Conservation (phyloP, 2,329 filamentous ascomycete species). For the Paraconiothyrium brasiliense region DNA sequence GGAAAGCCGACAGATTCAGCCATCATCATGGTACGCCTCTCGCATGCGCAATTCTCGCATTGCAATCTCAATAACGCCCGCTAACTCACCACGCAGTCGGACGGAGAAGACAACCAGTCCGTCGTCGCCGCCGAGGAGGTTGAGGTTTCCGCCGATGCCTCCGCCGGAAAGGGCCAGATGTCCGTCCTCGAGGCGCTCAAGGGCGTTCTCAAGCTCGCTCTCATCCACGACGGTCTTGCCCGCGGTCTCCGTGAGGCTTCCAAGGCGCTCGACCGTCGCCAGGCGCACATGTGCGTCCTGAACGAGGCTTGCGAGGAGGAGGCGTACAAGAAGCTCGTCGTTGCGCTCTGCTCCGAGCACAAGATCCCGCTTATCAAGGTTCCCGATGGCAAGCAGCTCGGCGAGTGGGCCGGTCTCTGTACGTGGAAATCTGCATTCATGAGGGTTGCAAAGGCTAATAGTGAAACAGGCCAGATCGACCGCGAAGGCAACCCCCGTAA, state of each 20-base stretch:
- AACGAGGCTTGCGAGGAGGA: constrained; percentile 99
- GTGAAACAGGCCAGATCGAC: constrained; percentile 84
- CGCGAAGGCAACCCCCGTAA: constrained; percentile 99
- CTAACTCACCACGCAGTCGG: constrained; percentile 72
- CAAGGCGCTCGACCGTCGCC: constrained; percentile 97
- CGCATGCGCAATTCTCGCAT: constrained; percentile 10
- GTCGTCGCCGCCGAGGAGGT: constrained; percentile 83
- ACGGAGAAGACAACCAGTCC: constrained; percentile 99
- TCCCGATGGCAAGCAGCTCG: constrained; percentile 98
- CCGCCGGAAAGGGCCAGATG: constrained; percentile 86
- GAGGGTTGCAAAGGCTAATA: constrained; percentile 18
- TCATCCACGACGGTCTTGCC: constrained; percentile 99
- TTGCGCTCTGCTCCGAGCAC: constrained; percentile 98
- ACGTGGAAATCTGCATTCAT: constrained; percentile 60
- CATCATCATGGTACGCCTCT: constrained; percentile 52
- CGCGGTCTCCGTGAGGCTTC: constrained; percentile 97
- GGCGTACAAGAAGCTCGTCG: constrained; percentile 99
- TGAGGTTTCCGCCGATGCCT: constrained; percentile 91
- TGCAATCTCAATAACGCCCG: constrained; percentile 4
- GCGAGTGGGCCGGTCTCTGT: constrained; percentile 99
- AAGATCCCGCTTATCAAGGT: constrained; percentile 99
- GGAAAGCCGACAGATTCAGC: constrained; percentile 54
- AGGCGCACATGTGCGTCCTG: constrained; percentile 99
- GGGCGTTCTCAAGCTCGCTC: constrained; percentile 96
- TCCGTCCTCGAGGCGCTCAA: constrained; percentile 98